These are phyloP conservation scores for Pisolithus albus DNA, from an alignment of 768 basidiomycete species.

Conservation along the genomic window DNA sequence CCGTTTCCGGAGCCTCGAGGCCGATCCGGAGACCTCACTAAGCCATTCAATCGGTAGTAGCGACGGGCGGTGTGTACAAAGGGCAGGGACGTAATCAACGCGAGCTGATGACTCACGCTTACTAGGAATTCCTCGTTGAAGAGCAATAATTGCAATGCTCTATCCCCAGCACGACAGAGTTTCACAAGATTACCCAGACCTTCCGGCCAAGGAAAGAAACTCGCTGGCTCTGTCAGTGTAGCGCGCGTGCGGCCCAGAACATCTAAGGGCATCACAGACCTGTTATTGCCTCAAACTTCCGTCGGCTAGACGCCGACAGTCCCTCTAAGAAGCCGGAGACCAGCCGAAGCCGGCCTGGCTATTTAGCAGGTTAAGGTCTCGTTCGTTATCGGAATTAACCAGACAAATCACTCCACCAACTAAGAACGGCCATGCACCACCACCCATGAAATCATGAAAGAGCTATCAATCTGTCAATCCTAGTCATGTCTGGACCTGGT, in stretches of 20 bases:
- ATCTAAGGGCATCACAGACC: conserved; percentile 90
- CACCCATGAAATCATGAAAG: conserved; percentile 82
- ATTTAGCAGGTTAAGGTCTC: too few species aligned
- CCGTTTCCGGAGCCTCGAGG: too few species aligned
- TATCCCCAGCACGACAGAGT: conserved; percentile 79
- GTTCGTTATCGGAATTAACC: too few species aligned
- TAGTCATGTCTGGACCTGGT: conserved; percentile 74
- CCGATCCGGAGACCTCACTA: too few species aligned
- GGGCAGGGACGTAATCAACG: conserved; percentile 88
- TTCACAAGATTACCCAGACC: conserved; percentile 76
- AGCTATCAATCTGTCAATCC: conserved; percentile 79
- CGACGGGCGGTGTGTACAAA: conserved; percentile 87
- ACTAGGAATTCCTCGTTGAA: conserved; percentile 89
- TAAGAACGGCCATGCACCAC: conserved; percentile 88
- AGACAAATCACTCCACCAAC: conserved; percentile 36
- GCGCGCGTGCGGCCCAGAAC: conserved; percentile 83
- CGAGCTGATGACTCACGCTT: conserved; percentile 83
- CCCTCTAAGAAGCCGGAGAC: conserved; percentile 80
- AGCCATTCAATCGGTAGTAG: conserved; percentile 47
- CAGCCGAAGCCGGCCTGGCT: conserved; percentile 47
- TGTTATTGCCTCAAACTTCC: conserved; percentile 89
- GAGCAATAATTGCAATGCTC: conserved; percentile 90
- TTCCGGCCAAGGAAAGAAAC: conserved; percentile 70
- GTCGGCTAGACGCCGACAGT: conserved; percentile 74
- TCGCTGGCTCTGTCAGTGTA: conserved; percentile 88